phyloP scores from a whole-genome alignment of 2,329 filamentous ascomycete species.

The Neonectria sp. region DNA sequence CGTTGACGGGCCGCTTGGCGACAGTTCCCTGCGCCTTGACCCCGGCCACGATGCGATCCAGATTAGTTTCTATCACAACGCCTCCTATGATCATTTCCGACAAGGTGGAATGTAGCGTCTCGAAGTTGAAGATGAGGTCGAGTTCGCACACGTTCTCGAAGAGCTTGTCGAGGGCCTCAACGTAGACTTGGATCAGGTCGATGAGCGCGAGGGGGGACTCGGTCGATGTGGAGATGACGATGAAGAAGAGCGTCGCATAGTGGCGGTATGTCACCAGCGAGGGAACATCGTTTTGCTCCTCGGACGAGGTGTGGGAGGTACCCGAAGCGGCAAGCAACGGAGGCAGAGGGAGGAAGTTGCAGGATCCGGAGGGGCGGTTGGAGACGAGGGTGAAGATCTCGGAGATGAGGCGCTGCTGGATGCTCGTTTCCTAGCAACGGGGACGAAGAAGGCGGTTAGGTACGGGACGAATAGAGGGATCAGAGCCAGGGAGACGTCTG shows the following conservation, averaged over 20 bases:
- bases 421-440: slow-evolving; percentile 85
- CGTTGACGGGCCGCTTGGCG: slow-evolving; percentile 84
- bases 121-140: slow-evolving; percentile 98
- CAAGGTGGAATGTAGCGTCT: slow-evolving; percentile 92
- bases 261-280: slow-evolving; percentile 97
- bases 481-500: background rate
- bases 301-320: slow-evolving; percentile 74
- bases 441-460: slow-evolving; percentile 21
- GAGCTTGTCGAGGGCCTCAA: slow-evolving; percentile 92
- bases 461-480: slow-evolving; percentile 6
- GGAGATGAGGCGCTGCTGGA: slow-evolving; percentile 95
- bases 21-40: slow-evolving; percentile 84
- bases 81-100: slow-evolving; percentile 97
- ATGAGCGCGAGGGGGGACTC: slow-evolving; percentile 96
- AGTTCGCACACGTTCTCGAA: slow-evolving; percentile 99
- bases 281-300: slow-evolving; percentile 88
- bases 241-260: slow-evolving; percentile 99
- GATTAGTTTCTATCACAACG: slow-evolving; percentile 92
- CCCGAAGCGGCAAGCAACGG: slow-evolving; percentile 75
- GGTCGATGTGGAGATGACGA: slow-evolving; percentile 95
- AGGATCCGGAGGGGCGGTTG: slow-evolving; percentile 90
- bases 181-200: slow-evolving; percentile 97
- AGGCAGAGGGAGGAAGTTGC: slow-evolving; percentile 93
- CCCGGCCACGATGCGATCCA: slow-evolving; percentile 89
- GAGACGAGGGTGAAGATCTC: slow-evolving; percentile 98